These are phyloP conservation scores for Leccinum aurantiacum DNA, from an alignment of 768 basidiomycete species.

Conservation along the genomic window DNA sequence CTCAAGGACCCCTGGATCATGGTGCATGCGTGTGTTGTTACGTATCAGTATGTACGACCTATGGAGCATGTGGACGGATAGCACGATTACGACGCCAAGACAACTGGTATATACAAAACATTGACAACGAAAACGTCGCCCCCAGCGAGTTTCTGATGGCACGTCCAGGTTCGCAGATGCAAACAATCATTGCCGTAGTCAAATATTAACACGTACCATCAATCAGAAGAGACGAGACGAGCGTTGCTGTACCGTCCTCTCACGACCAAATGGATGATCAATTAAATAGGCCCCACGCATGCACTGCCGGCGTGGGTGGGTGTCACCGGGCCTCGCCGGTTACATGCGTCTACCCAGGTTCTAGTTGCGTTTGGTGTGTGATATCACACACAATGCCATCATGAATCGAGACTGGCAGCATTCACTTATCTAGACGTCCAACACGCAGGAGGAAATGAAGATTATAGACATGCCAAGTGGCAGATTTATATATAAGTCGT, in stretches of 20 bases:
- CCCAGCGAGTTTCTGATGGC: neutral
- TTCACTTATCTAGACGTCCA: neutral
- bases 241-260: too few relatives aligned
- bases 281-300: neutral
- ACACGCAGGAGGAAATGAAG: neutral
- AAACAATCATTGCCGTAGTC: neutral
- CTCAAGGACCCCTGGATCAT: neutral
- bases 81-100: neutral
- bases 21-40: neutral
- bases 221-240: too few relatives aligned
- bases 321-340: neutral
- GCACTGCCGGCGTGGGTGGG: neutral
- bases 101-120: neutral
- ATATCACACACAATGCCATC: neutral
- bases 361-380: neutral
- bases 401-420: neutral
- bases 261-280: neutral
- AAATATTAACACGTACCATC: neutral
- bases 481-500: neutral
- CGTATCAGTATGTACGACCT: neutral
- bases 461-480: neutral
- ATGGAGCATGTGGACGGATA: neutral
- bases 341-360: neutral
- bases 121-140: neutral
- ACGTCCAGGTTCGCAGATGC: neutral